Percentiles rank a stretch among this genome's conserved stretches.
These are phyloP conservation scores for Amanita pallidorosea DNA, from an alignment of 768 basidiomycete genomes.

Conservation along the genomic window DNA sequence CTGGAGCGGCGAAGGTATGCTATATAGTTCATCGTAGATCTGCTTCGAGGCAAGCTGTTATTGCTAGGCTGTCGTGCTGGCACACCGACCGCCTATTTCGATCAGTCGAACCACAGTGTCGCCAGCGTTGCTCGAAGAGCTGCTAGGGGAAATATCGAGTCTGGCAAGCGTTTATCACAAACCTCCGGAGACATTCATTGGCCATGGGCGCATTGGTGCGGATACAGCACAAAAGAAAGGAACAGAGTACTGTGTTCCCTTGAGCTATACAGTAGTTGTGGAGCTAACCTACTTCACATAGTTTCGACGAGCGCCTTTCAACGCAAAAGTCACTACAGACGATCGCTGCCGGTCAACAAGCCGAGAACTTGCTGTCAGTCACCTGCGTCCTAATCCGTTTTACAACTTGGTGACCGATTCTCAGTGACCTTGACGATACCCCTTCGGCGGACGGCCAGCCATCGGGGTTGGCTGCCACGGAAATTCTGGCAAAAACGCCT, in stretches of 20 bases:
- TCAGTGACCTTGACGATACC: conserved; percentile 75
- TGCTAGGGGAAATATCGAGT: conserved; percentile 80
- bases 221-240: conserved; percentile 64
- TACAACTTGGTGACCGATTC: neutral
- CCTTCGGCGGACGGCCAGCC: conserved; percentile 50
- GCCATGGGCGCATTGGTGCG: conserved; percentile 78
- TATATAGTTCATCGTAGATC: neutral
- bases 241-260: conserved; percentile 35
- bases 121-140: conserved; percentile 79
- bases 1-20: conserved; percentile 83
- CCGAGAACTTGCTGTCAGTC: conserved; percentile 78
- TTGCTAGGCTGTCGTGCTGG: conserved; percentile 69
- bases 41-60: neutral
- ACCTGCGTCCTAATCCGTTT: neutral
- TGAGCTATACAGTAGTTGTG: neutral
- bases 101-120: conserved; percentile 88
- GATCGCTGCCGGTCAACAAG: conserved; percentile 82
- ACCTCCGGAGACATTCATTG: conserved; percentile 92
- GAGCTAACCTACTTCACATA: conserved; percentile 12
- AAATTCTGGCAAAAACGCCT: conserved; percentile 59
- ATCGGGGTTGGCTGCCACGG: conserved; percentile 69
- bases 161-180: conserved; percentile 97
- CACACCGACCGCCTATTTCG: conserved; percentile 86
- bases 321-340: conserved; percentile 85
- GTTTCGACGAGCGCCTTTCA: conserved; percentile 61